Percentiles rank a stretch among this genome's conserved stretches.
These are phyloP conservation scores for Suillus fuscotomentosus DNA, from an alignment of 768 basidiomycete species.

Conservation along the genomic window DNA sequence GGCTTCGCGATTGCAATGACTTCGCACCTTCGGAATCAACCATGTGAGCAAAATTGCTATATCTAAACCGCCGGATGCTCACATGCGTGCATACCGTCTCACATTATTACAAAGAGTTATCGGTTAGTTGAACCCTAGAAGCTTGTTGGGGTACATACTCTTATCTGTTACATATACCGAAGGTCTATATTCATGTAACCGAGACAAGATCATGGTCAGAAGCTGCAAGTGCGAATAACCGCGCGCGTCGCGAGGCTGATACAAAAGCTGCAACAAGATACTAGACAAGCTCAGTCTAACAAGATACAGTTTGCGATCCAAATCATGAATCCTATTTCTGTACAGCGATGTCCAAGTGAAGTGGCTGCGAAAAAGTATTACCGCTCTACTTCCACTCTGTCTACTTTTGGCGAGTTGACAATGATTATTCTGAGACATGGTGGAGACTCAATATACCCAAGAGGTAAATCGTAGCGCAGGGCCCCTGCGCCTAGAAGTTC, in stretches of 20 bases:
- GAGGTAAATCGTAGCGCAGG: not conserved
- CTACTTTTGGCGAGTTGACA: not conserved
- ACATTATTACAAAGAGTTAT: not conserved
- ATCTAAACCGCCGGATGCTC: not conserved
- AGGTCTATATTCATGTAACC: not conserved
- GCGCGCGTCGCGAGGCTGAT: not conserved
- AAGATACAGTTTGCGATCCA: too few relatives aligned
- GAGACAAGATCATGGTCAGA: not conserved
- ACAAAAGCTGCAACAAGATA: not conserved
- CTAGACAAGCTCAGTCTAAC: too few relatives aligned
- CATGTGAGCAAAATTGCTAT: not conserved
- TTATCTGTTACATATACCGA: slow-evolving; percentile 1
- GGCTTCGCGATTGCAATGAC: not conserved
- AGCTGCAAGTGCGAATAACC: not conserved
- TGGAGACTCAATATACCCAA: not conserved
- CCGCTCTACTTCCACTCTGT: not conserved
- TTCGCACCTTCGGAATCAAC: not conserved
- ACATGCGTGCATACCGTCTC: not conserved
- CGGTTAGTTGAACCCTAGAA: not conserved
- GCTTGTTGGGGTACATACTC: not conserved
- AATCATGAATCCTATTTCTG: too few relatives aligned
- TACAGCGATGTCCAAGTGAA: not conserved
- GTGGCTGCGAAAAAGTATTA: not conserved
- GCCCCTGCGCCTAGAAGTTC: not conserved
- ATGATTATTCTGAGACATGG: not conserved